Evolutionary conservation across 2,329 filamentous ascomycete species (phyloP).

Genomic region (Alternaria conjuncta): DNA sequence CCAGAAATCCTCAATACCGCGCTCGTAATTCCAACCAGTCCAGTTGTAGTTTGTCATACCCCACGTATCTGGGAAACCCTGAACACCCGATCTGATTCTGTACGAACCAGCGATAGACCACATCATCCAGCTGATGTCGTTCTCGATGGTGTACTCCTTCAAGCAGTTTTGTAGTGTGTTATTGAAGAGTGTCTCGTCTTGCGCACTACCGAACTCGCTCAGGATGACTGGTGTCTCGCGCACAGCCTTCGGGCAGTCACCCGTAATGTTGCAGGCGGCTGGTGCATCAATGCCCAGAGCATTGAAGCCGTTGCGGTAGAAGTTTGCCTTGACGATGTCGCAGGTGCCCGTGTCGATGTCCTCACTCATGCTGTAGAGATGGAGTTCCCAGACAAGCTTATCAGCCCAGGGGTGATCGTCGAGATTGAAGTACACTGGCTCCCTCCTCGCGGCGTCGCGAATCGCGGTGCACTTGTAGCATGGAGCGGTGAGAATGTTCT

Average conservation of each 20-base stretch:
- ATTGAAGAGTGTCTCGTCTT: conserved; percentile 51
- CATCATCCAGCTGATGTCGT: conserved; percentile 58
- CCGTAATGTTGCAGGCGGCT: conserved; percentile 43
- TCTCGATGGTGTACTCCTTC: conserved; percentile 53
- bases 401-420: conserved; percentile 55
- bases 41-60: conserved; percentile 57
- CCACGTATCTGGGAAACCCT: conserved; percentile 58
- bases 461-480: conserved; percentile 51
- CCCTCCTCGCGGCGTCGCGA: conserved; percentile 52
- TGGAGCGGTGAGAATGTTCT: conserved; percentile 47
- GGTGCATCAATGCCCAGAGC: conserved; percentile 49
- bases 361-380: conserved; percentile 58
- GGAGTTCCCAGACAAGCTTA: conserved; percentile 68
- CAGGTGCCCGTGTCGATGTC: conserved; percentile 55
- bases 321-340: conserved; percentile 55
- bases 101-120: conserved; percentile 59
- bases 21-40: conserved; percentile 55
- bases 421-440: conserved; percentile 56
- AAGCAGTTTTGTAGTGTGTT: conserved; percentile 57
- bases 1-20: conserved; percentile 57
- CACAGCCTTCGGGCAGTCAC: conserved; percentile 43
- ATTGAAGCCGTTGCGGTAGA: conserved; percentile 61
- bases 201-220: conserved; percentile 47
- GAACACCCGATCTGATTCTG: conserved; percentile 53
- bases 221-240: conserved; percentile 47